Evolutionary conservation across 2,329 filamentous ascomycete genomes (phyloP), one percentile per base, ranked within the genome.

Genomic region (Colletotrichum sp.): DNA sequence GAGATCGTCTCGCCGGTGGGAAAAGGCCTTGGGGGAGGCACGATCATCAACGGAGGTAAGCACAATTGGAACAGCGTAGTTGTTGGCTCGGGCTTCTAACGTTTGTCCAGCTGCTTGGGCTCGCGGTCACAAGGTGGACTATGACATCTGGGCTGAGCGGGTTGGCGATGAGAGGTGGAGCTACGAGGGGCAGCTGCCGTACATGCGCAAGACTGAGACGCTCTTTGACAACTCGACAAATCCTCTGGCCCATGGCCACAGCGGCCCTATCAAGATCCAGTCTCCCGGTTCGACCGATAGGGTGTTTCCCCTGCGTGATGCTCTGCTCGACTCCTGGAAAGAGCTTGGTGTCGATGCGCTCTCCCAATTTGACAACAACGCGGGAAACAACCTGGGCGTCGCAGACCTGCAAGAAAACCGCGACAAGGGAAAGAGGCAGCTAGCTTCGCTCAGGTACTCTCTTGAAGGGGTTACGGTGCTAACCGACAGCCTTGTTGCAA

Each of bases 121-220:
- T n/a, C 86, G 88, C 28, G 88, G 88, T 2, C 82, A 84, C 32
- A 80, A 81, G 5, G 79, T 80, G 5, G 88, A 89, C 76, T 90
- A 87, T 74, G 83, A 90, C 24, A 81, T 84, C 63, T 90, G 88
- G 89, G 69, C 80, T 10, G 39, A 79, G 15, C 26, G 79, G 16
- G 78, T 82, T 28, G 63, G 64, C 1, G 88, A 90, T 69, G 62
- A 84, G 2, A 80, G 82, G 3, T 91, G 89, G 84, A 85, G 84
- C 73, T 89, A 87, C 73, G 80, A 87, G 5, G 84, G 84, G 12
- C 83, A 90, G 52, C 81, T 87, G 18, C 87, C 87, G 3, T 91
- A 87, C 80, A 85, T 89, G 65, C 28, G 49, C 69, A 81, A 81
- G 52, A 55, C 65, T 5, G 49, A 68, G 28, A 52, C 88, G 85